Evolutionary conservation across 2,329 filamentous ascomycete species (phyloP), one percentile per base, ranked within the genome.

Genomic region (Fusarium denticulatum): DNA sequence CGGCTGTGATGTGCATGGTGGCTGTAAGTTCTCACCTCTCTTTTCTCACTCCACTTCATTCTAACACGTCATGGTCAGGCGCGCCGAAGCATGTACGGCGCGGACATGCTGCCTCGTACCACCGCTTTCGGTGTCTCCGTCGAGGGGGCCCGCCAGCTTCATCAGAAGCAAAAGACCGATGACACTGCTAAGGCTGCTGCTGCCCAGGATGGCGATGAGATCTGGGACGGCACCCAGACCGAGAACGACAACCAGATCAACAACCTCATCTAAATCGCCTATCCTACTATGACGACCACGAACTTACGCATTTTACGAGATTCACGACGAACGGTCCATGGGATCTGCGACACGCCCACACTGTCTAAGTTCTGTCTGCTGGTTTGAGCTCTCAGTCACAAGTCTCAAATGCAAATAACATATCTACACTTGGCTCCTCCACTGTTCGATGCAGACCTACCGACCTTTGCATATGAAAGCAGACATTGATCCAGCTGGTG

Each of bases 91-190:
- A 0, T 49, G 0, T 49, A 49, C 15, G 46, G 46, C 0, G 46
- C 46, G 2, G 1, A 52, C 0, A 52, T 34, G 30, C 2, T 52
- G 0, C 47, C 47, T 0, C 30, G 9, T 0, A 52, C 47, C 0
- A 24, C 22, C 0, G 12, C 14, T 0, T 50, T 50, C 5, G 47
- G 47, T 0, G 47, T 50, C 3, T 7, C 22, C 0, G 0, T 12
- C 0, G 28, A 50, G 3, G 28, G 24, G 8, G 47, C 47, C 0
- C 28, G 47, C 0, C 2, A 18, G 0, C 15, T 50, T 0, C 3
- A 50, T 0, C 0, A n/a, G 1, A 32, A 13, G 0, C 47, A 50
- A 1, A 0, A 32, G 15, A 26, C 16, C 0, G 7, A 36, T 8
- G 11, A 45, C 5, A 5, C 43, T 20, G 16, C 4, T 2, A 10